A percentile compares a stretch with the other conserved stretches of the same genome.
These are phyloP conservation scores for Casuarina equisetifolia DNA, from an alignment of 306 rosid genomes.

Conservation along the genomic window DNA sequence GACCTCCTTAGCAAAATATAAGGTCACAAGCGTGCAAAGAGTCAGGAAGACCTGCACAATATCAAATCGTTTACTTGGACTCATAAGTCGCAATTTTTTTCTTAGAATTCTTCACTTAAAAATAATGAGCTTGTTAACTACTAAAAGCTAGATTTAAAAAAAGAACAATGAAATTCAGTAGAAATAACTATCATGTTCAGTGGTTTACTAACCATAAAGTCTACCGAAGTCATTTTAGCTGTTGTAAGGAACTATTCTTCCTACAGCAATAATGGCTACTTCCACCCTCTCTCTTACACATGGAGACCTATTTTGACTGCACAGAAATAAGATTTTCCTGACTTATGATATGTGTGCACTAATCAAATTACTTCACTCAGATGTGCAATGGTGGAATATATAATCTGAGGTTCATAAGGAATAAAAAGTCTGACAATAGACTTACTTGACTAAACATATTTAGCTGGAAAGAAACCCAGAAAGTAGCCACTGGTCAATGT, in stretches of 20 bases:
- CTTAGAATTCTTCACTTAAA: neutral
- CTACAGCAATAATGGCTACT: neutral
- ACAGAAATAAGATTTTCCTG: neutral
- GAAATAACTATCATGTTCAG: neutral
- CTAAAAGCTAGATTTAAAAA: neutral
- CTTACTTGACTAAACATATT: neutral
- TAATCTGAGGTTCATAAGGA: too few species aligned
- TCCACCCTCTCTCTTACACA: neutral
- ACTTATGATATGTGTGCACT: neutral
- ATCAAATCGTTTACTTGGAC: neutral
- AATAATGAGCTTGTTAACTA: neutral
- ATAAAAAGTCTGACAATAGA: too few species aligned
- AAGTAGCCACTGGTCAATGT: neutral
- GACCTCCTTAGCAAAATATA: conserved; percentile 92
- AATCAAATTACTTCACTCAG: neutral
- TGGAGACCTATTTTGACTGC: neutral
- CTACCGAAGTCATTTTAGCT: neutral
- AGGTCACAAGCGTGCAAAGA: conserved; percentile 76
- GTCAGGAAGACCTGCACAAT: conserved; percentile 77
- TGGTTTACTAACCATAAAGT: neutral
- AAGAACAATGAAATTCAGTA: neutral
- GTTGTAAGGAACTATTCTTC: neutral
- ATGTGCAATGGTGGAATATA: neutral
- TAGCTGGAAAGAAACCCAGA: neutral
- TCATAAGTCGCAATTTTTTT: conserved; percentile 3